Conservation (phyloP, 192 early-diverging fungal species). For the Dissophora globulifera region DNA sequence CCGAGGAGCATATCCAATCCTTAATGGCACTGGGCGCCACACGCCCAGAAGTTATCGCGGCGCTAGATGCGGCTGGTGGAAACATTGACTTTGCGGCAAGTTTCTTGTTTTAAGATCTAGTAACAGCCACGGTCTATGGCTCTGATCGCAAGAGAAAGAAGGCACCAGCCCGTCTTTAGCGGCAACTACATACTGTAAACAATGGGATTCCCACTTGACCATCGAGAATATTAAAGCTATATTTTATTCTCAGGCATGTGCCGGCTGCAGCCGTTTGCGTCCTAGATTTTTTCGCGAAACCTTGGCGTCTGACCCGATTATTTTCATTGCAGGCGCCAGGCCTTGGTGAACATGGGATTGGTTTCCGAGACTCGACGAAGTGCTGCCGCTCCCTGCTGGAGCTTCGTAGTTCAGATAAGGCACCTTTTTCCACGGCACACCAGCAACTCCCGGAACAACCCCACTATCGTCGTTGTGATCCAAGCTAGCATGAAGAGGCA, state of each 20-base stretch:
- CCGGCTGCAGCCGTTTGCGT: slow-evolving; percentile 32
- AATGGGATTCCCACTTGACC: too few relatives aligned
- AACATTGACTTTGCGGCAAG: slow-evolving; percentile 89
- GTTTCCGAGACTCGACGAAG: slow-evolving; percentile 8
- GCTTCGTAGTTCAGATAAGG: slow-evolving; percentile 61
- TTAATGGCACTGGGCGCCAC: slow-evolving; percentile 83
- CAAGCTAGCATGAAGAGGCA: slow-evolving; percentile 59
- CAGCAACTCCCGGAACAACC: slow-evolving; percentile 40
- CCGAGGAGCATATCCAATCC: slow-evolving; percentile 76
- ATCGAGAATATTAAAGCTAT: too few relatives aligned
- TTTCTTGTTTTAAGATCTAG: slow-evolving; percentile 78
- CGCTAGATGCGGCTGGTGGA: slow-evolving; percentile 82
- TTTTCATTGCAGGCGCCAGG: slow-evolving; percentile 25
- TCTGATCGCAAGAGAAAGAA: too few relatives aligned
- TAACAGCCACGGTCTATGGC: too few relatives aligned
- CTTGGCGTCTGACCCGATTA: slow-evolving; percentile 47
- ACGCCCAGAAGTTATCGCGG: slow-evolving; percentile 81
- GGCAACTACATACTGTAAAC: too few relatives aligned
- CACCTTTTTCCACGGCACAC: slow-evolving; percentile 63
- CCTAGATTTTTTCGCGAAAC: slow-evolving; percentile 43
- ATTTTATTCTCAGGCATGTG: too few relatives aligned
- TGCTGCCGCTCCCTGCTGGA: slow-evolving; percentile 9
- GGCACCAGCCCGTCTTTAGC: too few relatives aligned
- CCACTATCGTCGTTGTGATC: slow-evolving; percentile 48
- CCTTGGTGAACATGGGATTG: slow-evolving; percentile 24